phyloP scores from a whole-genome alignment of 2,329 filamentous ascomycete species.

The Fusarium circinatum region DNA sequence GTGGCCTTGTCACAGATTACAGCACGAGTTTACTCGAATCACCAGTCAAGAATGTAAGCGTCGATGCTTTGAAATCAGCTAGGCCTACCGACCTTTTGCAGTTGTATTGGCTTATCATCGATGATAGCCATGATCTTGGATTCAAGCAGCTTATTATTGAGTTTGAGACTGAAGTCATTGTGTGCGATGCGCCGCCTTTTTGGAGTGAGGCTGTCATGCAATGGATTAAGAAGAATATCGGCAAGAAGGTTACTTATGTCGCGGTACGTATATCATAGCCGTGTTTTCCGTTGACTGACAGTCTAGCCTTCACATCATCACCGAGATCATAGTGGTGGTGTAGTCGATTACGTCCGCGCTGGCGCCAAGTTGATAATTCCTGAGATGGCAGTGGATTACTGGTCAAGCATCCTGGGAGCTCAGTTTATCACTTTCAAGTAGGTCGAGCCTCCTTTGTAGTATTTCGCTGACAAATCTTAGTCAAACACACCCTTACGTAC shows the following conservation, averaged over 20 bases:
- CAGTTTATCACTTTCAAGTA: slow-evolving; percentile 28
- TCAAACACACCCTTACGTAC: slow-evolving; percentile 15
- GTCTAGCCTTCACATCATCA: slow-evolving; percentile 29
- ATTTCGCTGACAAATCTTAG: background rate
- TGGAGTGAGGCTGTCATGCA: slow-evolving; percentile 5
- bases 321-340: slow-evolving; percentile 20
- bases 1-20: slow-evolving; percentile 21
- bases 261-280: background rate
- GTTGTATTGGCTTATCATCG: slow-evolving; percentile 22
- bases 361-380: slow-evolving; percentile 15
- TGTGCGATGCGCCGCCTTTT: slow-evolving; percentile 21
- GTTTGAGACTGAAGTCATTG: slow-evolving; percentile 25
- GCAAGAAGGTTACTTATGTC: slow-evolving; percentile 14
- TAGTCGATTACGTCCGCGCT: slow-evolving; percentile 1
- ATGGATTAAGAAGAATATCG: slow-evolving; percentile 13
- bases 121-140: slow-evolving; percentile 1
- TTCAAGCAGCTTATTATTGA: slow-evolving; percentile 29
- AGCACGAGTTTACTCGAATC: slow-evolving; percentile 26
- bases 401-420: slow-evolving; percentile 2
- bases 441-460: fast-evolving
- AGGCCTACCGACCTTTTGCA: background rate
- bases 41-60: background rate
- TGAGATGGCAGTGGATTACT: slow-evolving; percentile 15
- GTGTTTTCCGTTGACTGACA: fast-evolving
- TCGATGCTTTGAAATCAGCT: background rate